Evolutionary conservation across 2,329 filamentous ascomycete species (phyloP), one percentile per base, ranked within the genome.

Genomic region (Clarireedia paspali): DNA sequence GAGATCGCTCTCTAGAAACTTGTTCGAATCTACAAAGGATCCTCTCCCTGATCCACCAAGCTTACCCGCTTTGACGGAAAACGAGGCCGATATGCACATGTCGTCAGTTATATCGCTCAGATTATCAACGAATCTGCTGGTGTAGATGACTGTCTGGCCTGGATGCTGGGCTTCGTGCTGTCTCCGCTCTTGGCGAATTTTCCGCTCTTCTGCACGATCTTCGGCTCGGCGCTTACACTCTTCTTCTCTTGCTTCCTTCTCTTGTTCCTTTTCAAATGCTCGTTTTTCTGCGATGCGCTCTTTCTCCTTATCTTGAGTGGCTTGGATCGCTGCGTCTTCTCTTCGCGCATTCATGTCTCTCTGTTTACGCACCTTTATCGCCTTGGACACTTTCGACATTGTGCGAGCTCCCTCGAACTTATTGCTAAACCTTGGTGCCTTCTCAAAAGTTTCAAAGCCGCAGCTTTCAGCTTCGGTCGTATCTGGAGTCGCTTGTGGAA

Each of bases 1-100:
- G 10, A 68, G 46, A 55, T 69, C 66, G 36, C 59, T 62, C 26
- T 64, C 57, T 52, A 67, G 68, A 57, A 69, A 51, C 36, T 48
- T 57, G 10, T 57, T 48, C 17, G 48, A 46, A 34, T 52, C 30
- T n/a, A 57, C 40, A 30, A 57, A 57, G 14, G 55, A 7, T 9
- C 52, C 52, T 12, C 45, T 24, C 5, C 52, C 44, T n/a, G 52
- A 55, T 20, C 52, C 52, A 10, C 52, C 52, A 40, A 55, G 12
- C 44, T 46, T 46, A 5, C 15, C 44, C 17, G 44, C 44, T 23
- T 46, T 49, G 20, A 49, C 34, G 9, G 24, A 27, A 34, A 49
- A 26, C 9, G 20, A n/a, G 10, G 20, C 47, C 6, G 47, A 49
- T 27, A 49, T 49, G 14, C 14, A 24, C 47, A 49, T 49, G 20